Evolutionary conservation across 352 stramenopile species (phyloP).

Genomic region (Phytophthora litchii): DNA sequence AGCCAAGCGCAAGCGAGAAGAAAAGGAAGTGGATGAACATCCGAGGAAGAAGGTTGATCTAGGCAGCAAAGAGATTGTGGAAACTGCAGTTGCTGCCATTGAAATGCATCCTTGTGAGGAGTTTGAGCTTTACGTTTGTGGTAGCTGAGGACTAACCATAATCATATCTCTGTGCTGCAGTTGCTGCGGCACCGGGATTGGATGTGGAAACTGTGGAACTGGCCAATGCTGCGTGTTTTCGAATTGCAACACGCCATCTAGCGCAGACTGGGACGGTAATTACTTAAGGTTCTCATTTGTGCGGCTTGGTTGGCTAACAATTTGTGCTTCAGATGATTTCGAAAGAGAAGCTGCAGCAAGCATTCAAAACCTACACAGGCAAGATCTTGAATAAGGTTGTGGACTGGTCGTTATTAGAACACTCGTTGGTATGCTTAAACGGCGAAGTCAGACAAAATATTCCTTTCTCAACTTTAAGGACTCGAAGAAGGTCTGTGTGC

Average conservation of each 20-base stretch:
- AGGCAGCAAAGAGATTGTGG: not conserved
- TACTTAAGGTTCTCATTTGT: not conserved
- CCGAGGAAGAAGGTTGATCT: conserved; percentile 25
- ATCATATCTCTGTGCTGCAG: conserved; percentile 15
- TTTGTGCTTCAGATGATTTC: conserved; percentile 24
- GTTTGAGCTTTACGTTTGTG: not conserved
- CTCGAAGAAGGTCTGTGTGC: conserved; percentile 1
- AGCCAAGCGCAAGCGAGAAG: conserved; percentile 36
- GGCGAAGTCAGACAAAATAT: not conserved
- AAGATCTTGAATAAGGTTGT: conserved; percentile 18
- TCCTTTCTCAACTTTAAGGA: not conserved
- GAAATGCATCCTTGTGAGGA: conserved; percentile 40
- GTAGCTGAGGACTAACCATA: conserved; percentile 1
- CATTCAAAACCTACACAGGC: conserved; percentile 41
- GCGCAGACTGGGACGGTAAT: conserved; percentile 33
- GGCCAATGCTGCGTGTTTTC: conserved; percentile 34
- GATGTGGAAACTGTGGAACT: conserved; percentile 25
- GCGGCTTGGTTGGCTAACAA: not conserved
- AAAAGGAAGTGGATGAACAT: conserved; percentile 9
- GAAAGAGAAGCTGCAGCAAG: conserved; percentile 20
- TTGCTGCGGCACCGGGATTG: conserved; percentile 27
- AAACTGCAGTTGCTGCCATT: not conserved
- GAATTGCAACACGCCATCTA: conserved; percentile 39
- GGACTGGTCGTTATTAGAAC: conserved; percentile 16
- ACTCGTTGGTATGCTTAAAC: conserved; percentile 9